Evolutionary conservation across 495 filamentous ascomycete species (phyloP), one percentile per base, ranked within the genome.

Genomic region (Hyaloscypha hepaticicola): DNA sequence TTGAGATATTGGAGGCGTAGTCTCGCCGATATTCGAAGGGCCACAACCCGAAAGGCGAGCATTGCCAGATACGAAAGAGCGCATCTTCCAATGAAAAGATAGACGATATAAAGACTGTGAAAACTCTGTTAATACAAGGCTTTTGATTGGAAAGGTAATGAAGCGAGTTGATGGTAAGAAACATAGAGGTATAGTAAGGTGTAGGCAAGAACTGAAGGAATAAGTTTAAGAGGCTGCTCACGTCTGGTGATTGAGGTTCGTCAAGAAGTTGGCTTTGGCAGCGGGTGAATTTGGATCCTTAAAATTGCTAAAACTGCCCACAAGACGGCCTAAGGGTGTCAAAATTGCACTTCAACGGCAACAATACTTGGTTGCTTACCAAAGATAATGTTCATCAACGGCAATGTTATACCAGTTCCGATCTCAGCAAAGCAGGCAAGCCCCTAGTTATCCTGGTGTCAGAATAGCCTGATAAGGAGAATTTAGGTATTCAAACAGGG

Each of bases 41-140:
- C 82, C 24, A 79, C 76, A 63, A 83, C 77, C 9, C 84, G 81
- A 65, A 85, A 85, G 28, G 76, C 76, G 33, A 84, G 75, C 75
- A 85, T 79, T 14, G 78, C 77, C 33, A 87, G 72, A 68, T 88
- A 88, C 53, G 79, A 80, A 3, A 87, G 67, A 8, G 79, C 67
- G 60, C 85, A 83, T 66, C 85, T 84, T 9, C 76, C 87, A 57
- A 87, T 78, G 65, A 90, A 89, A 7, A 90, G 73, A 60, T 86
- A 87, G 27, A 87, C 77, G 55, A 90, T 78, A 56, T 81, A 88
- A 1, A 88, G 73, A 2, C 81, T 82, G 29, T 41, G n/a, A n/a
- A 55, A 41, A 19, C 4, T 28, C 12, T n/a, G 45, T 61, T 26
- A 61, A 41, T 55, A 16, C 14, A 28, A 55, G 22, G 11, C n/a